Conservation (phyloP, 2,329 filamentous ascomycete species). For the Dactylellina cionopaga region DNA sequence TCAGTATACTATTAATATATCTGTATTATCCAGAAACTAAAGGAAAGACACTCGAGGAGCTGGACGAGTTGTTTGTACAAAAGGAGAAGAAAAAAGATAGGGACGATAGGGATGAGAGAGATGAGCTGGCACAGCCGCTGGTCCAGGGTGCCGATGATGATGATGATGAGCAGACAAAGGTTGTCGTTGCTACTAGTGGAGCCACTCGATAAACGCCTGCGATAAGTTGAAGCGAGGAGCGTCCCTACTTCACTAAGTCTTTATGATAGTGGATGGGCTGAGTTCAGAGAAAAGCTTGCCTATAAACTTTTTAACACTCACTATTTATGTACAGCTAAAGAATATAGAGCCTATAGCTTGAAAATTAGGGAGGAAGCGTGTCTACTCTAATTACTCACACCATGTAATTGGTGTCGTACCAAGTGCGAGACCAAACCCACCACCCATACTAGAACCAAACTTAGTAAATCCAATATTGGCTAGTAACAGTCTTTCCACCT, state of each 20-base stretch:
- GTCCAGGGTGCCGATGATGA: conserved; percentile 17
- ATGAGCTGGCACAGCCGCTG: conserved; percentile 2
- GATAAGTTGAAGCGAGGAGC: too few relatives aligned
- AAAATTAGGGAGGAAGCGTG: too few relatives aligned
- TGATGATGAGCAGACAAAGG: conserved; percentile 12
- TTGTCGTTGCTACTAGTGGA: background rate
- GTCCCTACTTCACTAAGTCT: too few relatives aligned
- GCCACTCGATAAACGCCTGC: too few relatives aligned
- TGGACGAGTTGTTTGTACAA: conserved; percentile 43
- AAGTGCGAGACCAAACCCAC: too few relatives aligned
- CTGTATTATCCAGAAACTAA: conserved; percentile 51
- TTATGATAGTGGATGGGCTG: too few relatives aligned
- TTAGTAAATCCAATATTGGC: background rate
- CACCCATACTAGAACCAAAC: background rate
- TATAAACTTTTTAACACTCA: too few relatives aligned
- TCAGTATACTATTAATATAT: conserved; percentile 37
- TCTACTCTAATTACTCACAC: too few relatives aligned
- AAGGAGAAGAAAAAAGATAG: background rate
- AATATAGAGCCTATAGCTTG: too few relatives aligned
- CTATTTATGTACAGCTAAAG: too few relatives aligned
- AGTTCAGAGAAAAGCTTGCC: too few relatives aligned
- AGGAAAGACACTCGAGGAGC: conserved; percentile 49
- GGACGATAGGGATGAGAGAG: background rate
- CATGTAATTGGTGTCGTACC: too few relatives aligned
- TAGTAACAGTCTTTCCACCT: conserved; percentile 22